Percentiles rank a stretch among this genome's conserved stretches.
Conservation (phyloP, 139 green algal species). For the Haematococcus lacustris region DNA sequence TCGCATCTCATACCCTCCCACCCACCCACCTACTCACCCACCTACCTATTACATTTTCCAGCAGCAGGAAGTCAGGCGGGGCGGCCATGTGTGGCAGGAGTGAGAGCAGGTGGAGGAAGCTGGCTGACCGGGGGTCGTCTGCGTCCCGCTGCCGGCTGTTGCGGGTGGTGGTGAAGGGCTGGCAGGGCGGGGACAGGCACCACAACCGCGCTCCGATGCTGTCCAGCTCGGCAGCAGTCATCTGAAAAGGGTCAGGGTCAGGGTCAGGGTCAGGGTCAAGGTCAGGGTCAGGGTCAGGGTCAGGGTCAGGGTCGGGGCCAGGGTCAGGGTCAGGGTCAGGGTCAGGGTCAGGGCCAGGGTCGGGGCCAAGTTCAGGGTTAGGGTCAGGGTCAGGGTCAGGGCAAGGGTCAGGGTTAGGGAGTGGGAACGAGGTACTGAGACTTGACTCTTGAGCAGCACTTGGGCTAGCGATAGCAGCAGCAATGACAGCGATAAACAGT, state of each 20-base stretch:
- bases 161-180: slow-evolving; percentile 61
- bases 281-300: neutral
- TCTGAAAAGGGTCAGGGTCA: neutral
- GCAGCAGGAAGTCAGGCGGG: slow-evolving; percentile 46
- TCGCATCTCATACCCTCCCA: no score
- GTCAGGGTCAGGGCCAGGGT: neutral
- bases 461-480: neutral
- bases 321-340: neutral
- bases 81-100: slow-evolving; percentile 15
- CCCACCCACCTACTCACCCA: no score
- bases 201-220: slow-evolving; percentile 38
- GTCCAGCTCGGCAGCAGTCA: slow-evolving; percentile 26
- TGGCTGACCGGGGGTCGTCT: slow-evolving; percentile 9
- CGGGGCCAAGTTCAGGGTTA: no score
- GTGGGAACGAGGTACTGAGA: neutral
- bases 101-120: slow-evolving; percentile 5
- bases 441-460: neutral
- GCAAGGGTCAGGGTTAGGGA: neutral
- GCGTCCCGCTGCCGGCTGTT: slow-evolving; percentile 5
- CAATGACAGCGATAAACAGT: neutral
- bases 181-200: slow-evolving; percentile 65
- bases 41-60: slow-evolving; percentile 73
- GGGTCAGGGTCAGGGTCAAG: neutral
- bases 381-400: neutral
- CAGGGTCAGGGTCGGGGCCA: neutral